A percentile compares a stretch with the other conserved stretches of the same genome.
These are phyloP conservation scores for Limnomonas spitsbergensis DNA, from an alignment of 139 green algal genomes.

Conservation along the genomic window DNA sequence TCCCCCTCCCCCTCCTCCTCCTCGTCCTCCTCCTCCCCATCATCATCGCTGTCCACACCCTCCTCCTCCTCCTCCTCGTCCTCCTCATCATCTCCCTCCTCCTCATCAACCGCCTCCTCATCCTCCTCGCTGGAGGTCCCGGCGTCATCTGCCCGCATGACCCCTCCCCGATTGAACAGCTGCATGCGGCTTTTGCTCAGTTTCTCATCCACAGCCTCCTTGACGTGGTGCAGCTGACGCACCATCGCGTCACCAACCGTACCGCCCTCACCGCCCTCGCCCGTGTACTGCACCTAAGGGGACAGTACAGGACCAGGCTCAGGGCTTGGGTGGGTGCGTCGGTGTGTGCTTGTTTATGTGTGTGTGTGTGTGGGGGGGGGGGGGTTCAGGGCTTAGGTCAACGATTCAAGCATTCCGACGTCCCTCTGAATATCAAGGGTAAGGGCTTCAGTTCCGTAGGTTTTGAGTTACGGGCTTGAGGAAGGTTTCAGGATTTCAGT, in stretches of 20 bases:
- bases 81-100: conserved; percentile 32
- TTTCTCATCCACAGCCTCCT: conserved; percentile 79
- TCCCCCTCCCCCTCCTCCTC: too few relatives aligned
- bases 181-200: conserved; percentile 46
- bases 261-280: conserved; percentile 14
- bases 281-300: conserved; percentile 65
- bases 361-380: too few relatives aligned
- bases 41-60: too few relatives aligned
- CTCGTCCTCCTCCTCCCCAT: not conserved
- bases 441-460: not conserved
- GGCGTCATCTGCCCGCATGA: conserved; percentile 1
- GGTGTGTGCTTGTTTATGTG: not conserved
- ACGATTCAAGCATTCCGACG: not conserved
- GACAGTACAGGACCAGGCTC: not conserved
- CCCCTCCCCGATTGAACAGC: conserved; percentile 44
- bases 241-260: conserved; percentile 85
- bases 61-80: conserved; percentile 33
- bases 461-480: too few relatives aligned
- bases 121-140: conserved; percentile 31
- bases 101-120: conserved; percentile 30
- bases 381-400: not conserved
- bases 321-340: not conserved
- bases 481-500: too few relatives aligned
- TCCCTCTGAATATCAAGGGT: not conserved
- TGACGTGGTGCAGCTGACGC: conserved; percentile 65